Evolutionary conservation across 352 stramenopile species (phyloP), one percentile per base, ranked within the genome.

Genomic region (Phytophthora macrochlamydospora): DNA sequence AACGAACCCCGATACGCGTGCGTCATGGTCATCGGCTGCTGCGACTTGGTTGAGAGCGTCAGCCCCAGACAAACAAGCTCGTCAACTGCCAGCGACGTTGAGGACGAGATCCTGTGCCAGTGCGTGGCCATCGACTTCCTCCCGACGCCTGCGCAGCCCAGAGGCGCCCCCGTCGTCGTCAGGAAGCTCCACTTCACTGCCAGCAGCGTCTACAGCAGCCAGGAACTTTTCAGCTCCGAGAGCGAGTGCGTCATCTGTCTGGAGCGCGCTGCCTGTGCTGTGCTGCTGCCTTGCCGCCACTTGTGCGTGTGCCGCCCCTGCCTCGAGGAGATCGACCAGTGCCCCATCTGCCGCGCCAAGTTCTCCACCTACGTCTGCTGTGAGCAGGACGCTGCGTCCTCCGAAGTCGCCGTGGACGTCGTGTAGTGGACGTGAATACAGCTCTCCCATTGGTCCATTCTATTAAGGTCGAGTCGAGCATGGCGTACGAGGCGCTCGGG

Each of bases 221-320:
- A 92, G 81, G 84, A 91, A 38, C 89, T 91, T 46, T 91, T 82
- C 53, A 76, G 62, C 30, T 40, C 64, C 9, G 54, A 49, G 2
- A 71, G 76, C 52, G 84, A 91, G 58, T 92, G 84, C 56, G 74
- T 76, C 43, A 92, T 92, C 59, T 92, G 84, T 42, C 62, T 92
- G 35, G 84, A 91, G 59, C 66, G 69, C 29, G 29, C 71, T 69
- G 4, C 53, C 59, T 1, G 18, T 24, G 78, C 76, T 1, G 64
- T 89, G 51, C 65, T 91, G 52, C 67, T 92, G 29, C 84, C 84
- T 6, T 92, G 84, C 35, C 78, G 84, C 45, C 81, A 90, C 56
- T 69, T 84, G 24, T 92, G 84, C 69, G 79, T 92, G 29, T 92
- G 84, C 45, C 67, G 66, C 33, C 67, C 67, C 31, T 92, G 84